phyloP scores from a whole-genome alignment of 371 early-diverging fungal species.

The Rhizopus microsporus region DNA sequence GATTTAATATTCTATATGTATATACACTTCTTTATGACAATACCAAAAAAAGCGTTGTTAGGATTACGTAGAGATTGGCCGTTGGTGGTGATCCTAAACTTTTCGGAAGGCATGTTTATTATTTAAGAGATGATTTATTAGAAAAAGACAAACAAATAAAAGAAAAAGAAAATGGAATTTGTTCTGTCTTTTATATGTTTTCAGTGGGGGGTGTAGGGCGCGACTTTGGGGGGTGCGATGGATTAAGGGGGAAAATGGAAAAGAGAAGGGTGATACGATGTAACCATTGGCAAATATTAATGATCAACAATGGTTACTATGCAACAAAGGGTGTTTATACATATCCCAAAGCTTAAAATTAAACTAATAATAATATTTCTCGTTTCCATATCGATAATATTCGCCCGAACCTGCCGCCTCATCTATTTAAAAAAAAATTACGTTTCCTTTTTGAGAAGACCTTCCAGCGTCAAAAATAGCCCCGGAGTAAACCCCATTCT shows the following conservation, averaged over 20 bases:
- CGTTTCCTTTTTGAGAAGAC: neutral
- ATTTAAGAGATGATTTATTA: neutral
- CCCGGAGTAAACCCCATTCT: neutral
- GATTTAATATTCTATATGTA: neutral
- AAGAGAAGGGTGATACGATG: neutral
- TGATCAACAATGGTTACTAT: conserved; percentile 11
- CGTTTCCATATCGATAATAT: neutral
- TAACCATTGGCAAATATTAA: conserved; percentile 4
- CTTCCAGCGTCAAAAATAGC: neutral
- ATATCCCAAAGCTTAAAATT: too few relatives aligned
- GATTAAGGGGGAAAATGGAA: neutral
- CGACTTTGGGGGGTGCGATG: neutral
- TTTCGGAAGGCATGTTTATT: conserved; percentile 36
- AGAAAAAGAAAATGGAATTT: neutral
- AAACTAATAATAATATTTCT: neutral
- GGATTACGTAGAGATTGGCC: conserved; percentile 36
- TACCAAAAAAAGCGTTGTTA: conserved; percentile 31
- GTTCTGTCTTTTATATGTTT: conserved; percentile 5
- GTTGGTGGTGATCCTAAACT: conserved; percentile 35
- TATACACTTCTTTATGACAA: neutral
- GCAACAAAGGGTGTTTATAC: neutral
- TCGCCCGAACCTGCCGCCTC: conserved; percentile 1
- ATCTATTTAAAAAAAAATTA: neutral
- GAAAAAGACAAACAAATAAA: conserved; percentile 7
- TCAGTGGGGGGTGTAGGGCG: conserved; percentile 1